Base-by-base conservation (phyloP, 2,329 filamentous ascomycete genomes). In the Aspergillus floridensis region DNA sequence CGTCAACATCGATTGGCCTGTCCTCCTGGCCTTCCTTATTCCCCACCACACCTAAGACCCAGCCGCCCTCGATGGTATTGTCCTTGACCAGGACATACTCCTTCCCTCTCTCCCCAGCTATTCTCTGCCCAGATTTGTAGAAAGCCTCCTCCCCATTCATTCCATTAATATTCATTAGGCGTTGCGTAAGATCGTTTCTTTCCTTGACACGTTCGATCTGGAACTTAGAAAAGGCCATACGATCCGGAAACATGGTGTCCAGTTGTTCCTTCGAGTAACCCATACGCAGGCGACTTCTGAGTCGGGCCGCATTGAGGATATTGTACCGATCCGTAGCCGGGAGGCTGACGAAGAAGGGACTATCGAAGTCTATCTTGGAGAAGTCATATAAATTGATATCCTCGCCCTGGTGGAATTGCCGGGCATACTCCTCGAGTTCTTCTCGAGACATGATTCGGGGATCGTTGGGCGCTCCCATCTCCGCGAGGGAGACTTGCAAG, bases 11-110 rank as follows among this genome's bases (percentile, higher is more conserved):
- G 61, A 99, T 98, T 0, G 95, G 93, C 72, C 92, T 96, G 63
- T 93, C 88, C 29, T 86, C 86, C 63, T 91, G 84, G 2, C 91
- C 92, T 48, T 95, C 86, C 64, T 90, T 96, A 60, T 88, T 91
- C 62, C 89, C 92, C 22, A 99, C 93, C 26, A 99, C 95, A 55
- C 95, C 95, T 5, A 99, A 79, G 0, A 93, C 93, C 92, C 93
- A 99, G 5, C 95, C 95, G 49, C 95, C 95, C 73, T 98, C 93
- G 1, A 92, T 92, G 0, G 92, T 91, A 49, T 96, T 92, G 68
- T 98, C 98, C 77, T 95, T 96, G 44, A 99, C 93, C 4, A 99
- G 80, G 12, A 99, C 93, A 70, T 99, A 99, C 74, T 99, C 95
- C 69, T 91, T 88, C 14, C 92, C 91, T 69, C 88, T 92, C 71